Percentiles rank a stretch among this genome's conserved stretches.
phyloP scores from a whole-genome alignment of 2,329 filamentous ascomycete genomes.

The Cordyceps tenuipes region DNA sequence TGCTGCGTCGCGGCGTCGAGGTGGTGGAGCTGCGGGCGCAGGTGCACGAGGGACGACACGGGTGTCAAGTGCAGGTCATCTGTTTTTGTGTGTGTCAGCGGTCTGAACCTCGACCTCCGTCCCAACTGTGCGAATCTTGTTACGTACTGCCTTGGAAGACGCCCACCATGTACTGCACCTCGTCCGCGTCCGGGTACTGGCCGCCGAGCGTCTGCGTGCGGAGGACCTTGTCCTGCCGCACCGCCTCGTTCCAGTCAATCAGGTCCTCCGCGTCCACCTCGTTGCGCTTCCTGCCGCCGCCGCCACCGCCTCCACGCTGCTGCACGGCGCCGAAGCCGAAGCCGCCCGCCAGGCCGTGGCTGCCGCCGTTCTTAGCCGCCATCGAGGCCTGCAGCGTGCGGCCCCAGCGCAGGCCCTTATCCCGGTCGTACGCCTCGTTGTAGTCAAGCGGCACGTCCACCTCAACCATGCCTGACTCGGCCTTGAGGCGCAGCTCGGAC shows the following conservation, averaged over 20 bases:
- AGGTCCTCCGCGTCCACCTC: constrained; percentile 37
- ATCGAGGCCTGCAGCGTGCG: constrained; percentile 58
- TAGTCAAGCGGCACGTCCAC: constrained; percentile 81
- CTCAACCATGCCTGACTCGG: constrained; percentile 74
- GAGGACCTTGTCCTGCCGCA: constrained; percentile 63
- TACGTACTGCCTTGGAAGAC: constrained; percentile 74
- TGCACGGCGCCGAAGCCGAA: constrained; percentile 53
- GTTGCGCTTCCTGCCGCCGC: constrained; percentile 26
- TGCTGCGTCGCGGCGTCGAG: constrained; percentile 77
- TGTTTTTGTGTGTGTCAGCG: constrained; percentile 24
- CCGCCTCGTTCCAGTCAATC: constrained; percentile 56
- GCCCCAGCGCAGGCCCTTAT: constrained; percentile 77
- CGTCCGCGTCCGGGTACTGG: constrained; percentile 59
- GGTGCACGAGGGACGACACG: constrained; percentile 72
- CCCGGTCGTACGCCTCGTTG: constrained; percentile 67
- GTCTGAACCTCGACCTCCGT: not conserved
- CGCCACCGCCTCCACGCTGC: constrained; percentile 27
- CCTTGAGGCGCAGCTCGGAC: constrained; percentile 72
- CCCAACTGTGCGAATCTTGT: not conserved
- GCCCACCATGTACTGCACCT: constrained; percentile 82
- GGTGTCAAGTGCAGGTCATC: constrained; percentile 82
- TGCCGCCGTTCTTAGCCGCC: constrained; percentile 53
- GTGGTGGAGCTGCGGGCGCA: constrained; percentile 88
- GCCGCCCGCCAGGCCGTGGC: constrained; percentile 62
- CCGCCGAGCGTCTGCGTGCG: constrained; percentile 79